phyloP scores from a whole-genome alignment of 2,329 filamentous ascomycete species.

The Colletotrichum sojae region DNA sequence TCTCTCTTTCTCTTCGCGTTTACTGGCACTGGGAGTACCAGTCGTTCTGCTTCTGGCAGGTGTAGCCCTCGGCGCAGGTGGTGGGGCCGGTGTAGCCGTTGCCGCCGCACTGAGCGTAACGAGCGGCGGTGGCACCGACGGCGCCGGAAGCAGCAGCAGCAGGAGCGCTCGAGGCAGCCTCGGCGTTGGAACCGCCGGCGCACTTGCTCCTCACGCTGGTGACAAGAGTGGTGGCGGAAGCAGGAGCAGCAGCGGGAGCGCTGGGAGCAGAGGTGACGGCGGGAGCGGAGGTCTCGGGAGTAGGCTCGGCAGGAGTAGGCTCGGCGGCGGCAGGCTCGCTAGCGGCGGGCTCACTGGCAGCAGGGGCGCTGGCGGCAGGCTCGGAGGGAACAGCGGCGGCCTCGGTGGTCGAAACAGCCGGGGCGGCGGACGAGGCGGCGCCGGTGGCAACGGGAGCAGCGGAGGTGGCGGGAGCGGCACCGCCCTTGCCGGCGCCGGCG shows the following conservation, averaged over 20 bases:
- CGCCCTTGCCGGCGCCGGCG: slow-evolving; percentile 44
- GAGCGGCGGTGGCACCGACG: slow-evolving; percentile 43
- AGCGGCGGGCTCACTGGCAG: neutral
- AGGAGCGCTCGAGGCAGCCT: slow-evolving; percentile 20
- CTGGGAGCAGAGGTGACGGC: slow-evolving; percentile 23
- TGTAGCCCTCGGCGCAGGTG: slow-evolving; percentile 51
- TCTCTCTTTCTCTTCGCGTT: too few species aligned
- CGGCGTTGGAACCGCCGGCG: slow-evolving; percentile 1
- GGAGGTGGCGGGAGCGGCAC: slow-evolving; percentile 18
- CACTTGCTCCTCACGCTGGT: slow-evolving; percentile 35
- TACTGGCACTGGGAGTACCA: slow-evolving; percentile 60
- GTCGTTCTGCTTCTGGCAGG: slow-evolving; percentile 55
- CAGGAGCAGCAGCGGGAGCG: slow-evolving; percentile 2
- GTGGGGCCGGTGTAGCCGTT: slow-evolving; percentile 53
- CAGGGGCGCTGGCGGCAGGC: slow-evolving; percentile 6
- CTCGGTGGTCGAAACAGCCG: neutral
- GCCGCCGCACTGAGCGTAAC: slow-evolving; percentile 57
- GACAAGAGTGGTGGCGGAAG: slow-evolving; percentile 23
- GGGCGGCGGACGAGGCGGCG: neutral
- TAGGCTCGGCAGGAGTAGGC: slow-evolving; percentile 5
- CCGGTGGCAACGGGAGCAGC: neutral
- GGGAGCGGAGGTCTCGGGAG: neutral
- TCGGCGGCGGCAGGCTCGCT: neutral
- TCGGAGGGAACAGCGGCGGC: slow-evolving; percentile 20
- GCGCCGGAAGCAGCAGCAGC: slow-evolving; percentile 26